phyloP scores from a whole-genome alignment of 164 flowering plant genomes.

The Vitis rupestris region DNA sequence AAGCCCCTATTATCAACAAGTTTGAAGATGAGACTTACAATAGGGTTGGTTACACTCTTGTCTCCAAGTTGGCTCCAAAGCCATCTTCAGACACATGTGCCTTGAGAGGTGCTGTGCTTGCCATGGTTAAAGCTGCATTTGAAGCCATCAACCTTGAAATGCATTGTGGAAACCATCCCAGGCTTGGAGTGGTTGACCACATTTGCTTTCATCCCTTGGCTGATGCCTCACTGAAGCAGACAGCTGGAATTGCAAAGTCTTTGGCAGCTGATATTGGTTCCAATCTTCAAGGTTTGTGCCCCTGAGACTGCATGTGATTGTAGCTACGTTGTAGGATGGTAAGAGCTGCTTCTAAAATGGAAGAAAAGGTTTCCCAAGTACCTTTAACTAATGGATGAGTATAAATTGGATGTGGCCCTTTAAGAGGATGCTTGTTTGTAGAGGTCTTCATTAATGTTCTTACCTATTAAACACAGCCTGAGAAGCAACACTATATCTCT shows the following conservation, averaged over 20 bases:
- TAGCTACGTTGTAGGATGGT: not conserved
- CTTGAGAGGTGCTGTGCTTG: constrained; percentile 44
- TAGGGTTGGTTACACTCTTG: constrained; percentile 72
- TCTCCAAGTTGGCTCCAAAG: constrained; percentile 36
- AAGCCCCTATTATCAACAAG: constrained; percentile 55
- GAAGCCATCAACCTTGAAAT: constrained; percentile 40
- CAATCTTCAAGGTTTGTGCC: constrained; percentile 50
- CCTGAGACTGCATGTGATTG: not conserved
- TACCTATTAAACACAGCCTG: not conserved
- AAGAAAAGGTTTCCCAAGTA: not conserved
- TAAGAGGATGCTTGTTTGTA: not conserved
- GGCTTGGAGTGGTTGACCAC: constrained; percentile 78
- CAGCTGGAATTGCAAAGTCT: constrained; percentile 45
- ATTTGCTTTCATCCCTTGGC: constrained; percentile 66
- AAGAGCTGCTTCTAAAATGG: not conserved
- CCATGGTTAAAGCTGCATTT: constrained; percentile 69
- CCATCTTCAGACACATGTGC: constrained; percentile 24
- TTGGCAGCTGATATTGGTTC: constrained; percentile 58
- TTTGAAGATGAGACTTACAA: constrained; percentile 63
- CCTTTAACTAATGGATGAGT: not conserved
- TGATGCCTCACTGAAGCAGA: constrained; percentile 37
- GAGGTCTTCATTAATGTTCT: not conserved
- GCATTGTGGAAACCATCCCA: constrained; percentile 68
- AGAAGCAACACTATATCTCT: not conserved
- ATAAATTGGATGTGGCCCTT: not conserved